Conservation (phyloP, 108 stramenopile species). For the Fragilaria radians region DNA sequence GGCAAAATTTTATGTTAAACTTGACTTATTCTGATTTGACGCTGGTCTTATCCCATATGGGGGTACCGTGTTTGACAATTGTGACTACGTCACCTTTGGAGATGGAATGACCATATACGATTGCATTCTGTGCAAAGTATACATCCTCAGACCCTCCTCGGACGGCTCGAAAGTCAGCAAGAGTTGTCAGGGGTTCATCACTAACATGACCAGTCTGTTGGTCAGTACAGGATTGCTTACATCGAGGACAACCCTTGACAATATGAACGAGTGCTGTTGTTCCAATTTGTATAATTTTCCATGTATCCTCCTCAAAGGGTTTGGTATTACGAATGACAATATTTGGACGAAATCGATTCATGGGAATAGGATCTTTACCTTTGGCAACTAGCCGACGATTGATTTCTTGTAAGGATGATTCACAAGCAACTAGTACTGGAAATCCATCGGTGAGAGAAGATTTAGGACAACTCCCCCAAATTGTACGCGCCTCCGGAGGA, state of each 20-base stretch:
- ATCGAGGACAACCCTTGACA: constrained; percentile 79
- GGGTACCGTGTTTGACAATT: constrained; percentile 30
- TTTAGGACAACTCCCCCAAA: constrained; percentile 28
- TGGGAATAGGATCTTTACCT: constrained; percentile 45
- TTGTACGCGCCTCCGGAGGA: constrained; percentile 40
- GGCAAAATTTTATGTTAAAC: no score
- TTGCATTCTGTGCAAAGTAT: constrained; percentile 82
- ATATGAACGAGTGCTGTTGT: constrained; percentile 43
- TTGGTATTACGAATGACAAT: constrained; percentile 55
- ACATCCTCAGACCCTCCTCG: constrained; percentile 37
- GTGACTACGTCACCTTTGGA: constrained; percentile 34
- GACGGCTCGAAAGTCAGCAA: constrained; percentile 63
- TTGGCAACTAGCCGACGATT: constrained; percentile 46
- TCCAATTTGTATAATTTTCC: constrained; percentile 79
- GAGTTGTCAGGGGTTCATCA: constrained; percentile 59
- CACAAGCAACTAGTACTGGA: constrained; percentile 69
- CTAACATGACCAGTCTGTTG: constrained; percentile 59
- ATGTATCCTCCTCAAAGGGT: constrained; percentile 81
- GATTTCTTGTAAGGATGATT: constrained; percentile 62
- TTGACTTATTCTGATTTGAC: no score
- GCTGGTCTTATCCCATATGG: constrained; percentile 42
- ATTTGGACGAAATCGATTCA: constrained; percentile 82
- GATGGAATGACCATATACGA: constrained; percentile 18
- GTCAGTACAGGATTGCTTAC: constrained; percentile 83
- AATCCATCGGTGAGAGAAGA: constrained; percentile 73